Conservation (phyloP, 2,329 filamentous ascomycete genomes). For the Aspergillus novoparasiticus region DNA sequence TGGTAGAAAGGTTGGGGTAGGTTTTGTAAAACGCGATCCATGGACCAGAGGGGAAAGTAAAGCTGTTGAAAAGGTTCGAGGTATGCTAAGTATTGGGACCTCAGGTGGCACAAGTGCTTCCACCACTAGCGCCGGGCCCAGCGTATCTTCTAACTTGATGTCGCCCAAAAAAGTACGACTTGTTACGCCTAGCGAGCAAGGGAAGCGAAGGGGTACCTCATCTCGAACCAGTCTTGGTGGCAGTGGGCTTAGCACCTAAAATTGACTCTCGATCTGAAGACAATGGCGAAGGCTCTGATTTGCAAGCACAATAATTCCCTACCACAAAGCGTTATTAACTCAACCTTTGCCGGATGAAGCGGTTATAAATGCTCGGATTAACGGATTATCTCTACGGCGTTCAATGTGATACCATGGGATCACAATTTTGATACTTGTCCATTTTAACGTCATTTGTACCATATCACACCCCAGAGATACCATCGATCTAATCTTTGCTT, state of each 20-base stretch:
- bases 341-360: neutral
- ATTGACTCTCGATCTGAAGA: neutral
- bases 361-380: neutral
- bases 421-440: neutral
- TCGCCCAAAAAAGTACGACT: slow-evolving; percentile 50
- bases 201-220: slow-evolving; percentile 27
- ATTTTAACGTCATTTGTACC: neutral
- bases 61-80: slow-evolving; percentile 49
- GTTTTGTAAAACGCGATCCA: slow-evolving; percentile 47
- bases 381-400: neutral
- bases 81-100: slow-evolving; percentile 41
- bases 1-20: slow-evolving; percentile 35
- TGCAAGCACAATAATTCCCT: neutral
- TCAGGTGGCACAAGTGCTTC: slow-evolving; percentile 27
- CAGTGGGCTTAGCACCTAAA: slow-evolving; percentile 12
- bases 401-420: neutral
- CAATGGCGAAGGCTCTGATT: neutral
- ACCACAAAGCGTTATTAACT: neutral
- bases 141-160: slow-evolving; percentile 36
- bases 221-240: slow-evolving; percentile 24
- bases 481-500: neutral
- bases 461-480: neutral
- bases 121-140: slow-evolving; percentile 22
- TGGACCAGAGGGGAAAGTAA: slow-evolving; percentile 49
- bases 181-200: slow-evolving; percentile 48